Conservation (phyloP, 1,139 yeast species). For the Sugiyamaella japonica region DNA sequence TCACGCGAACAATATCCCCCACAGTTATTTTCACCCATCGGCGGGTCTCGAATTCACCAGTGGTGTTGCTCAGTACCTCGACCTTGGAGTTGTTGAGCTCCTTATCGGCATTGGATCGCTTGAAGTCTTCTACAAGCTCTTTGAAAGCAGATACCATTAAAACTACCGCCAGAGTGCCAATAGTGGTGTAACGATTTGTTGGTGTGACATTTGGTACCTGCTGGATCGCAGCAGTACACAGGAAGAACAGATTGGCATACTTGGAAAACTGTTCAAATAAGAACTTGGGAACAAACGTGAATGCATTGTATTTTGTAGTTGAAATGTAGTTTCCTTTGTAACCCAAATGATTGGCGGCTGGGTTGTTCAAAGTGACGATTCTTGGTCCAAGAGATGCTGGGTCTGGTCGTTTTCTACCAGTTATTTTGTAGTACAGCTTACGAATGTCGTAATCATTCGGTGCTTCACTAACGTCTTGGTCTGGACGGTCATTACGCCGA, state of each 20-base stretch:
- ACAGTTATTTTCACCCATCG: constrained; percentile 89
- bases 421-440: constrained; percentile 50
- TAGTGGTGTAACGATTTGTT: constrained; percentile 92
- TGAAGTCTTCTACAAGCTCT: constrained; percentile 86
- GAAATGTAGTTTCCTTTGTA: constrained; percentile 85
- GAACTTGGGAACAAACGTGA: constrained; percentile 93
- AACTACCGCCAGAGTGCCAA: constrained; percentile 84
- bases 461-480: constrained; percentile 17
- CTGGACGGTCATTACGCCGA: constrained; percentile 1
- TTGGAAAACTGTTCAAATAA: constrained; percentile 95
- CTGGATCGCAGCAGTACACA: constrained; percentile 90
- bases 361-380: constrained; percentile 65
- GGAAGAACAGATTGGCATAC: constrained; percentile 91
- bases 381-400: constrained; percentile 57
- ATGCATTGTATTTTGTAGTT: constrained; percentile 93
- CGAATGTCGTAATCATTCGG: constrained; percentile 58
- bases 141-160: constrained; percentile 87
- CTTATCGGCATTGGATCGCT: constrained; percentile 83
- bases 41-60: constrained; percentile 60
- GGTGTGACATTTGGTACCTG: constrained; percentile 98
- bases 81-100: constrained; percentile 82
- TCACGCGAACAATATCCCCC: constrained; percentile 86
- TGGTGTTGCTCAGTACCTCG: constrained; percentile 61
- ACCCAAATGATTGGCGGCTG: constrained; percentile 52
- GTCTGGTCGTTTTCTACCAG: constrained; percentile 42